These are phyloP conservation scores for Gonapodya prolifera DNA, from an alignment of 192 early-diverging fungal genomes.

Conservation along the genomic window DNA sequence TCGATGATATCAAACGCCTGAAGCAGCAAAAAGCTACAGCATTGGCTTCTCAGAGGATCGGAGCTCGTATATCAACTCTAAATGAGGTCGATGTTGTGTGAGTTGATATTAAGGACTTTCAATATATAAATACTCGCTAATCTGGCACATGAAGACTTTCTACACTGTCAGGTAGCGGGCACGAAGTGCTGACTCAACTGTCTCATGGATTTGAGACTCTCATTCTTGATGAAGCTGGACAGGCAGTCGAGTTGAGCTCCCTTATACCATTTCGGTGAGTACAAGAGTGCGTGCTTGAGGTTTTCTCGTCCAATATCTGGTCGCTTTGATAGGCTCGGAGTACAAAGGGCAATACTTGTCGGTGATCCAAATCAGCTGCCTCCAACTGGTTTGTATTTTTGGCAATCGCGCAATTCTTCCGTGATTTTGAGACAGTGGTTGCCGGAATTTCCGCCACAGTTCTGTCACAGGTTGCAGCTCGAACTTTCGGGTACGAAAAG, in stretches of 20 bases:
- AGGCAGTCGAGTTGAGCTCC: constrained; percentile 74
- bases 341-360: constrained; percentile 70
- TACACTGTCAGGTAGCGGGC: constrained; percentile 77
- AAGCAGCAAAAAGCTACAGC: constrained; percentile 13
- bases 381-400: constrained; percentile 77
- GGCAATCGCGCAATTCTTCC: no score
- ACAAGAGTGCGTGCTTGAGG: no score
- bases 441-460: no score
- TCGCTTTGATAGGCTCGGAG: no score
- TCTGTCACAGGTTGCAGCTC: no score
- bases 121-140: background rate
- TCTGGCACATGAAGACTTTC: constrained; percentile 21
- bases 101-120: background rate
- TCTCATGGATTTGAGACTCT: constrained; percentile 54
- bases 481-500: constrained; percentile 73
- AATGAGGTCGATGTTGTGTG: constrained; percentile 70
- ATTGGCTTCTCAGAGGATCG: constrained; percentile 33
- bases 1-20: constrained; percentile 10
- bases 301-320: no score
- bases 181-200: constrained; percentile 59
- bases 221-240: constrained; percentile 95
- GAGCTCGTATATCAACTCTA: constrained; percentile 52
- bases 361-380: constrained; percentile 93
- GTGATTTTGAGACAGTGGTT: no score
- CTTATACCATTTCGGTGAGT: no score